Conservation (phyloP, 1,284 basidiomycete genomes). For the Malassezia sympodialis region DNA sequence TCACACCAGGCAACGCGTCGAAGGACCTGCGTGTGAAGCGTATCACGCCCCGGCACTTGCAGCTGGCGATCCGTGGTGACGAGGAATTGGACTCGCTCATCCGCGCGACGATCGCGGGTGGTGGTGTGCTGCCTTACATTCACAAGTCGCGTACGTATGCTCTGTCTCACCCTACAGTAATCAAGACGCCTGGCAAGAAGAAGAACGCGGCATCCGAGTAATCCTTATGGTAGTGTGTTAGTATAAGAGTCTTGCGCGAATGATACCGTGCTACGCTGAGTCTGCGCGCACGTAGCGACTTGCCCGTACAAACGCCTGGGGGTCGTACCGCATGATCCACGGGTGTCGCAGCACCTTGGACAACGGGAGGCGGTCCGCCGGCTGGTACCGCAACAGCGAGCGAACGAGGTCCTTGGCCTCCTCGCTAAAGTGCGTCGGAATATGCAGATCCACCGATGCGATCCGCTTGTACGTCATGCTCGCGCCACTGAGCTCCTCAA, state of each 20-base stretch:
- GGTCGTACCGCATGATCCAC: slow-evolving; percentile 74
- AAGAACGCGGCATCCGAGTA: slow-evolving; percentile 14
- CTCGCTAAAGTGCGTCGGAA: slow-evolving; percentile 30
- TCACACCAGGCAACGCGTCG: slow-evolving; percentile 71
- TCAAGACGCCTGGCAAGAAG: slow-evolving; percentile 19
- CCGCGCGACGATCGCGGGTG: slow-evolving; percentile 58
- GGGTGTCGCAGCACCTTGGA: slow-evolving; percentile 73
- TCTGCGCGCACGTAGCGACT: slow-evolving; percentile 3
- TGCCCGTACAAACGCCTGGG: slow-evolving; percentile 30
- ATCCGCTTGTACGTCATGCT: slow-evolving; percentile 51
- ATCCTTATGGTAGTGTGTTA: neutral
- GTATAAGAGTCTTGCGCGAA: neutral
- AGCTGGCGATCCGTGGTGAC: slow-evolving; percentile 88
- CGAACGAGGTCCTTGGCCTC: slow-evolving; percentile 34
- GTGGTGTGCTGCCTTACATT: slow-evolving; percentile 90
- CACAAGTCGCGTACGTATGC: slow-evolving; percentile 58
- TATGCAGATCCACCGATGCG: slow-evolving; percentile 33
- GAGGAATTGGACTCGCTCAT: slow-evolving; percentile 64
- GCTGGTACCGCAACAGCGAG: slow-evolving; percentile 62
- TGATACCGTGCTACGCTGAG: neutral
- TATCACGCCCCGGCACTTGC: slow-evolving; percentile 85
- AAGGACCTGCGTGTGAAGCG: slow-evolving; percentile 92
- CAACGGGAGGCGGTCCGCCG: slow-evolving; percentile 70
- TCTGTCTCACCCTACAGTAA: slow-evolving; percentile 10
- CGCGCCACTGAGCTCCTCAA: slow-evolving; percentile 65